phyloP scores from a whole-genome alignment of 805 yeast genomes.

The Scheffersomyces ergatensis region DNA sequence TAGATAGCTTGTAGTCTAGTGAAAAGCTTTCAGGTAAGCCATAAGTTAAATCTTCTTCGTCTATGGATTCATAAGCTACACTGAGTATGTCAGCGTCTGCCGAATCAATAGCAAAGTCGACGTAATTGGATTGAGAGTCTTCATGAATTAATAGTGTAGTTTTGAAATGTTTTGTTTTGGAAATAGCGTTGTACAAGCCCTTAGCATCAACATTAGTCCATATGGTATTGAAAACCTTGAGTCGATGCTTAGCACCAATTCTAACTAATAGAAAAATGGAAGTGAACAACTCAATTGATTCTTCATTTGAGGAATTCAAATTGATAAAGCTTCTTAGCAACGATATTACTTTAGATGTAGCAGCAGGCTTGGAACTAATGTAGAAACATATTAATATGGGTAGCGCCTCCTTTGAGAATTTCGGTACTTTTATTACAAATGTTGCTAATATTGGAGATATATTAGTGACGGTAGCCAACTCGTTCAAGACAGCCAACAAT shows the following conservation, averaged over 20 bases:
- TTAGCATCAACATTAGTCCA: slow-evolving; percentile 27
- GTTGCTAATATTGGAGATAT: slow-evolving; percentile 30
- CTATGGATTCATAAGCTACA: slow-evolving; percentile 48
- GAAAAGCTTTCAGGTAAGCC: slow-evolving; percentile 65
- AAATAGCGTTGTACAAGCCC: slow-evolving; percentile 27
- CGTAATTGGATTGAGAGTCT: slow-evolving; percentile 20
- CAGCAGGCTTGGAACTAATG: slow-evolving; percentile 13
- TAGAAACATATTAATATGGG: slow-evolving; percentile 26
- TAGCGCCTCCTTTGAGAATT: slow-evolving; percentile 14
- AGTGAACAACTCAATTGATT: slow-evolving; percentile 14
- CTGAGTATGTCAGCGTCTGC: slow-evolving; percentile 4
- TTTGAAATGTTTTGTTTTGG: slow-evolving; percentile 29
- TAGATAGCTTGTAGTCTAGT: slow-evolving; percentile 25
- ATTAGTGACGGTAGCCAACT: slow-evolving; percentile 23
- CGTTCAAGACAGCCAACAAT: slow-evolving; percentile 30
- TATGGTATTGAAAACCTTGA: slow-evolving; percentile 21
- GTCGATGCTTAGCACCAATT: slow-evolving; percentile 32
- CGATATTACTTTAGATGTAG: slow-evolving; percentile 7
- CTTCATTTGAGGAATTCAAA: slow-evolving; percentile 2
- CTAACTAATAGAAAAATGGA: slow-evolving; percentile 32
- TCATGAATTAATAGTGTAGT: slow-evolving; percentile 50
- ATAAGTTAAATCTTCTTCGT: slow-evolving; percentile 59
- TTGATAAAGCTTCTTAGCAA: slow-evolving; percentile 10
- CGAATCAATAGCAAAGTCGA: slow-evolving; percentile 5
- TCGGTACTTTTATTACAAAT: slow-evolving; percentile 17